Evolutionary conservation across 2,329 filamentous ascomycete genomes (phyloP).

Genomic region (Monosporascus sp.): DNA sequence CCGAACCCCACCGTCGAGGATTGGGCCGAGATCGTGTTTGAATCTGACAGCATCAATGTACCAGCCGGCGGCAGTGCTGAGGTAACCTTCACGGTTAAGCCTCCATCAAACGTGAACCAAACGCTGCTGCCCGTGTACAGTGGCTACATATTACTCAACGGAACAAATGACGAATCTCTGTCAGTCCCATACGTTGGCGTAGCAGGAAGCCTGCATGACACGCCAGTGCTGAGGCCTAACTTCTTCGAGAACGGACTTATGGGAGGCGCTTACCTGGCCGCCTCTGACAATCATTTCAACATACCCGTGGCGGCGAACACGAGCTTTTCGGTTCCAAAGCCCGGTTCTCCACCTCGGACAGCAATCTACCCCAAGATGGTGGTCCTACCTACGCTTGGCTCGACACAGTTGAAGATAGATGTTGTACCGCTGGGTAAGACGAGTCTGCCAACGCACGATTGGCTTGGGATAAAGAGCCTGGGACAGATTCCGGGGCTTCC

Average conservation of each 20-base stretch:
- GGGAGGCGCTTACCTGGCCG: neutral
- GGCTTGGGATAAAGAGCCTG: neutral
- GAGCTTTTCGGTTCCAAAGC: slow-evolving; percentile 1
- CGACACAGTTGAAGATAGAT: neutral
- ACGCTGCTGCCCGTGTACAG: slow-evolving; percentile 36
- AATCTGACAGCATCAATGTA: slow-evolving; percentile 11
- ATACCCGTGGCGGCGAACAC: neutral
- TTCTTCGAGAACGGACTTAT: neutral
- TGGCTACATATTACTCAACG: slow-evolving; percentile 36
- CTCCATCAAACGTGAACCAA: slow-evolving; percentile 23
- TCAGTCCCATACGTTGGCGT: slow-evolving; percentile 37
- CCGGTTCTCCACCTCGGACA: neutral
- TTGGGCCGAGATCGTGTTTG: slow-evolving; percentile 9
- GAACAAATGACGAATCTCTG: slow-evolving; percentile 31
- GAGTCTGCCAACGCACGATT: neutral
- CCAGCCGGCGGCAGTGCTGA: slow-evolving; percentile 7
- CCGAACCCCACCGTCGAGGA: slow-evolving; percentile 9
- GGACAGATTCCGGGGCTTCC: slow-evolving; percentile 1
- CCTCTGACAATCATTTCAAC: neutral
- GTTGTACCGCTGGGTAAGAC: neutral
- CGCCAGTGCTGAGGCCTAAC: slow-evolving; percentile 1
- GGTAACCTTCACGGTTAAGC: slow-evolving; percentile 16
- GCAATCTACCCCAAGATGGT: neutral
- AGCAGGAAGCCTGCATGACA: slow-evolving; percentile 23
- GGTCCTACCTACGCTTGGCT: neutral